phyloP scores from a whole-genome alignment of 1,284 basidiomycete species.

The Porogramme epimiltina region DNA sequence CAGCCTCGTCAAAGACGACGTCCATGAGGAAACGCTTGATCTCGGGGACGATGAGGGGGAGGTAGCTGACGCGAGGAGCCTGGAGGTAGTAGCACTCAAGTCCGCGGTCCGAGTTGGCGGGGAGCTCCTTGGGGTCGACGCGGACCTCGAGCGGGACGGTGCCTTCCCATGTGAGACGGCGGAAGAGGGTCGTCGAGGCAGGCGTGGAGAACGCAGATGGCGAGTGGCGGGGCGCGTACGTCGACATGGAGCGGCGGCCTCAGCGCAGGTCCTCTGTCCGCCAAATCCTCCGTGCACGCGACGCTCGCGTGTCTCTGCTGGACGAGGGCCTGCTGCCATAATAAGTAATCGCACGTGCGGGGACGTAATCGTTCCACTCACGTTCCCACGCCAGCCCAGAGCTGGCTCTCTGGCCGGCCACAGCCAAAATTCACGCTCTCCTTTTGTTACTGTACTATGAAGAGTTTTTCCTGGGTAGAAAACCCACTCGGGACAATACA shows the following conservation, averaged over 20 bases:
- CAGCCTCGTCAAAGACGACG: constrained; percentile 84
- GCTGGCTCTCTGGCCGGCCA: no score
- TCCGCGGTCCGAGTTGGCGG: constrained; percentile 83
- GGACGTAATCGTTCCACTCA: no score
- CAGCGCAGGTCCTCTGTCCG: no score
- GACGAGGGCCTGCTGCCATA: no score
- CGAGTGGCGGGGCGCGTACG: constrained; percentile 57
- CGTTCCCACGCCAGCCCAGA: no score
- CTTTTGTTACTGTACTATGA: no score
- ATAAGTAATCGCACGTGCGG: no score
- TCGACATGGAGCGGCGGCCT: constrained; percentile 46
- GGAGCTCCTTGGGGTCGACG: constrained; percentile 83
- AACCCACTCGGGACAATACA: no score
- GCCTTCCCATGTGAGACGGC: constrained; percentile 83
- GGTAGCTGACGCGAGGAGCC: constrained; percentile 88
- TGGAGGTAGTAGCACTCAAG: constrained; percentile 86
- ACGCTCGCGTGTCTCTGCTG: constrained; percentile 3
- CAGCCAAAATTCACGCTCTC: no score
- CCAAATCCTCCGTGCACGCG: constrained; percentile 10
- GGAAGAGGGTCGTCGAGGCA: constrained; percentile 72
- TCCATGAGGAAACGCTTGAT: constrained; percentile 86
- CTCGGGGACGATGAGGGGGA: constrained; percentile 87
- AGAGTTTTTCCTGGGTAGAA: no score
- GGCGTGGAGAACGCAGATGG: constrained; percentile 55
- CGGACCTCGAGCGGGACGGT: constrained; percentile 84